Base-by-base conservation (phyloP, 768 basidiomycete species). In the Ramaria sp. region DNA sequence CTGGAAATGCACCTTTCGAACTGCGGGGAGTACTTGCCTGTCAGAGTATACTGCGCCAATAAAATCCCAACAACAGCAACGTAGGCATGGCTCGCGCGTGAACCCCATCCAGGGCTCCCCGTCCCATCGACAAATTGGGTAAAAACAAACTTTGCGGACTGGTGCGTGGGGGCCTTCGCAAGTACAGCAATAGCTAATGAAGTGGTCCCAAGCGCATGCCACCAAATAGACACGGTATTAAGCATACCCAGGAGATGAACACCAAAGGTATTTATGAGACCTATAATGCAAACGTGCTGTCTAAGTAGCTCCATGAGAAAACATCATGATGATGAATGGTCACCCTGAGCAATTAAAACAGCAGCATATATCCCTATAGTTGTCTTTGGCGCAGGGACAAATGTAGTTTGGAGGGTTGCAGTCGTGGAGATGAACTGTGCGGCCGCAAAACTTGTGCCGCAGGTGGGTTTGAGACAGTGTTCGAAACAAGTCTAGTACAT, bases 21-120 rank as follows among this genome's bases (percentile, higher is more conserved):
- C 30, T 43, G 18, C 8, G 24, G 16, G 56, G 71, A 18, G n/a
- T 61, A 24, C 45, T 5, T 24, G 78, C 80, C 83, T 25, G 83
- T 85, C 20, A 89, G 65, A 0, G 84, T 86, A 63, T 85, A 87
- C 71, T 88, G 86, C 8, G 85, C 79, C 75, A 87, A 78, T 24
- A 88, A 68, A 57, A 85, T 79, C 13, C 85, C 85, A 59, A 86
- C 78, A 20, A 86, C 66, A 5, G 74, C 79, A 18, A 88, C 82
- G 65, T 88, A 90, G 0, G 76, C 82, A 38, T 75, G 73, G 49
- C 80, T 81, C 1, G 85, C 85, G 8, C 85, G 72, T 16, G 73
- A 71, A 20, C 78, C 73, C 87, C 87, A 88, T 15, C 68, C 70
- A 36, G 66, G 66, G 12, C 65, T 62, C 3, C 83, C 83, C 0